These are phyloP conservation scores for Hericium rajendrae DNA, from an alignment of 768 basidiomycete species.

Conservation along the genomic window DNA sequence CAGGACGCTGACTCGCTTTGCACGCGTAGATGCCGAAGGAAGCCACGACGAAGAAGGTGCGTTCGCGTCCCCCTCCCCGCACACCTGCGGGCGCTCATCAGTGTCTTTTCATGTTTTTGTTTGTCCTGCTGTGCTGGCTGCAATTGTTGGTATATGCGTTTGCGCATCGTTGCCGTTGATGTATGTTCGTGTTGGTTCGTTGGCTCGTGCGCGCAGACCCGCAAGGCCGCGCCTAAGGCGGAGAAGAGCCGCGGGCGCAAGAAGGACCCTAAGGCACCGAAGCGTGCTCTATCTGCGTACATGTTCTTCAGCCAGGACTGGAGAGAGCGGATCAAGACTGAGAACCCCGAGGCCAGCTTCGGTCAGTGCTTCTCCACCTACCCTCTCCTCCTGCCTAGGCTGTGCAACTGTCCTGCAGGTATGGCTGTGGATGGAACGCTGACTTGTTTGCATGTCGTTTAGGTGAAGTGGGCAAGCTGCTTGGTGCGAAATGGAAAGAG, in stretches of 20 bases:
- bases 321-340: constrained; percentile 90
- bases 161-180: background rate
- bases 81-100: constrained; percentile 1
- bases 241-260: constrained; percentile 53
- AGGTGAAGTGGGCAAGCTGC: constrained; percentile 91
- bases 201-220: constrained; percentile 29
- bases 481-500: constrained; percentile 97
- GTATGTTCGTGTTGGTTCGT: constrained; percentile 7
- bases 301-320: constrained; percentile 99
- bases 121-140: constrained; percentile 4
- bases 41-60: constrained; percentile 57
- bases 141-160: background rate
- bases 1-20: constrained; percentile 23
- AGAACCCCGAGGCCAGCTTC: constrained; percentile 92
- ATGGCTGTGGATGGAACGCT: constrained; percentile 8
- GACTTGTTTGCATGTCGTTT: constrained; percentile 5
- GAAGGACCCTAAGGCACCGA: constrained; percentile 81
- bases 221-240: constrained; percentile 68
- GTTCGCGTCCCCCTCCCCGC: constrained; percentile 20
- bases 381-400: constrained; percentile 2
- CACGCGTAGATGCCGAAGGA: constrained; percentile 69
- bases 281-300: constrained; percentile 91
- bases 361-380: constrained; percentile 35
- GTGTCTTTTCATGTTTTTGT: constrained; percentile 1
- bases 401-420: background rate